Base-by-base conservation (phyloP, 768 basidiomycete species). In the Cystobasidium tubakii region DNA sequence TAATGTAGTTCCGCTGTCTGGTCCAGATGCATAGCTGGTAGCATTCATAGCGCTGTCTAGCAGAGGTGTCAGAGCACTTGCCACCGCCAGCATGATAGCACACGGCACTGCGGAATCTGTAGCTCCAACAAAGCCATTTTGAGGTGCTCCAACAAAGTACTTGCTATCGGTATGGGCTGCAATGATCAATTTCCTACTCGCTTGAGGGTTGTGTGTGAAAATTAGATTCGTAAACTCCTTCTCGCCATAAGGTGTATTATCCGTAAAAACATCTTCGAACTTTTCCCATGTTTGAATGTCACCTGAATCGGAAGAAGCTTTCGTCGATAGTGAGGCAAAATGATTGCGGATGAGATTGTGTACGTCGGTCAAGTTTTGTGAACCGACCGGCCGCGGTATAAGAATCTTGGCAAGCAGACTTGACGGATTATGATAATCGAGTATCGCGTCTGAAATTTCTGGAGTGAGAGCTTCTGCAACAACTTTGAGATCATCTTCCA, bases 41-140 rank as follows among this genome's bases (percentile, higher is more conserved):
- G 72, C 76, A 25, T 75, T 71, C 25, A 75, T 62, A 29, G 21
- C 70, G 73, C 34, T 73, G 39, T 89, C 84, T 21, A 98, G 81
- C 46, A 94, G 82, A 0, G 87, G 60, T 17, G 79, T 75, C 0
- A 83, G 9, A 76, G 77, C 25, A 79, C 87, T 74, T 90, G 93
- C 96, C 19, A 97, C 83, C 81, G 97, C 93, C 33, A 97, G 86
- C 83, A 99, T 86, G 82, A 98, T 88, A 2, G 93, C 92, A 77
- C 94, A 97, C 1, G 96, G 88, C 39, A 91, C 92, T 6, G 94
- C 96, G 0, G 93, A 96, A 80, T 99, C 96, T 12, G 93, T 98
- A 10, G 96, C 96, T 39, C 96, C 96, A 78, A 99, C 83, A 80
- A 99, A 99, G 91, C 97, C 82, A 25, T 53, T n/a, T 63, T 64